These are phyloP conservation scores for Lachancea kluyveri DNA, from an alignment of 805 yeast genomes.

Conservation along the genomic window DNA sequence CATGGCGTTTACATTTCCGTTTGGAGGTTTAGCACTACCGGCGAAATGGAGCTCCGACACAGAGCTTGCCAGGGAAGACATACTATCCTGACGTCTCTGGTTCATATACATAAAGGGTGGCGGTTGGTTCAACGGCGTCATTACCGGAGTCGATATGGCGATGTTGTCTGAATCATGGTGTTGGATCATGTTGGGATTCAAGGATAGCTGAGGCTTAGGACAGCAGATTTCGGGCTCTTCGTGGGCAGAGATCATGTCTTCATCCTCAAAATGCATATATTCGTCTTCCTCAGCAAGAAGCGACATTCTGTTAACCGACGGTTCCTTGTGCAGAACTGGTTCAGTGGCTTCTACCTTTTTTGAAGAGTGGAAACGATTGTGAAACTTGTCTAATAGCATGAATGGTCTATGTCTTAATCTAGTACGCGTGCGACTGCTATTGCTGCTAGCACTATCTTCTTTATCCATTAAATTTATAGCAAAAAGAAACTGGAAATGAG, in stretches of 20 bases:
- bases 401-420: no score
- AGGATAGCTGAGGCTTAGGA: no score
- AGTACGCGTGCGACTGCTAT: no score
- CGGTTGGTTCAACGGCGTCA: constrained; percentile 9
- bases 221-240: no score
- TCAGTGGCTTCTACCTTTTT: constrained; percentile 1
- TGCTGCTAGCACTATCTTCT: no score
- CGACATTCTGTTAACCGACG: not conserved
- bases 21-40: constrained; percentile 8
- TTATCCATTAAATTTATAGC: no score
- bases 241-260: no score
- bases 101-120: constrained; percentile 13
- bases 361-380: constrained; percentile 13
- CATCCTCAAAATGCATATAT: no score
- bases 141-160: constrained; percentile 10
- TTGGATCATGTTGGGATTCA: constrained; percentile 7
- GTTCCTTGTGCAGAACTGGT: not conserved
- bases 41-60: constrained; percentile 19
- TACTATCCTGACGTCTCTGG: constrained; percentile 21
- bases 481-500: no score
- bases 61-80: constrained; percentile 26
- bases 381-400: constrained; percentile 20
- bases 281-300: constrained; percentile 11
- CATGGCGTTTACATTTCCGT: constrained; percentile 5
- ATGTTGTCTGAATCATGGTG: no score